Percentiles rank a stretch among this genome's conserved stretches.
Conservation (phyloP, 2,329 filamentous ascomycete species). For the Didymella sp. region DNA sequence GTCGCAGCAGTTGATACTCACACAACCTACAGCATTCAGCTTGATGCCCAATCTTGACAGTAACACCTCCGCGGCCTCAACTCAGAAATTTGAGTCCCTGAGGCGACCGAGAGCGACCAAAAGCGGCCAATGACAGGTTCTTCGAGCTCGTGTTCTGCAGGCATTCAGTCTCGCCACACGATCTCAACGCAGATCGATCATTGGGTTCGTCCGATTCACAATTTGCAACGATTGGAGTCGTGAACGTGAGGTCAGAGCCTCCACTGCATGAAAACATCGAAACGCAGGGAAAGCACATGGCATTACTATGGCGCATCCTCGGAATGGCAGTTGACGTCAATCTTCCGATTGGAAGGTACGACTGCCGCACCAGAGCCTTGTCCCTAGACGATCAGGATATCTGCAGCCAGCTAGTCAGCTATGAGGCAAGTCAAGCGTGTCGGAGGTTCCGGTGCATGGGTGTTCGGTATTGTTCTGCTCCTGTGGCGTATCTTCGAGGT, state of each 20-base stretch:
- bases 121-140: neutral
- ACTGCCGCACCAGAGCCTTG: neutral
- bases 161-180: neutral
- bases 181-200: neutral
- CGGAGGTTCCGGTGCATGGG: neutral
- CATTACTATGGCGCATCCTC: neutral
- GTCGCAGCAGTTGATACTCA: neutral
- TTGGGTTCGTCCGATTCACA: neutral
- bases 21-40: neutral
- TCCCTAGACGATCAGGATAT: neutral
- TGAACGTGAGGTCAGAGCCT: neutral
- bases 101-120: too few relatives aligned
- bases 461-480: neutral
- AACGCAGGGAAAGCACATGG: neutral
- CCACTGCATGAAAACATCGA: neutral
- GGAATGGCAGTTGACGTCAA: neutral
- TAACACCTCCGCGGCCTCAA: neutral
- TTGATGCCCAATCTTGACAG: neutral
- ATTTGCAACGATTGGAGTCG: neutral
- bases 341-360: neutral
- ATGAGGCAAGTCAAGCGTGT: neutral
- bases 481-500: slow-evolving; percentile 1
- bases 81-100: neutral
- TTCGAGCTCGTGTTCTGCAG: neutral
- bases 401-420: slow-evolving; percentile 1